Base-by-base conservation (phyloP, 2,329 filamentous ascomycete genomes). In the Alternaria dauci region DNA sequence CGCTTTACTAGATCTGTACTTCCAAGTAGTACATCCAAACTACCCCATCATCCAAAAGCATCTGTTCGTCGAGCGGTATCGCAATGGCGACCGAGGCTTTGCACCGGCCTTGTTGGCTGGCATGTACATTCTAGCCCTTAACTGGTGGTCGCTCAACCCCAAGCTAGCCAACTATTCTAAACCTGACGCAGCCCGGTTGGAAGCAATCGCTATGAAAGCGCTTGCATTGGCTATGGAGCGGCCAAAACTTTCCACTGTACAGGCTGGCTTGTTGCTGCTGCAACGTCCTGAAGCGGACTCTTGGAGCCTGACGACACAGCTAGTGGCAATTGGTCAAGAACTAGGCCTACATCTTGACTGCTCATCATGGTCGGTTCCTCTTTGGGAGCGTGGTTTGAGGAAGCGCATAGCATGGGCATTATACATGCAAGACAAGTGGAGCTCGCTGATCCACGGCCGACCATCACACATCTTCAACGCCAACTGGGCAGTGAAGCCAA, bases 341-440 rank as follows among this genome's bases (percentile, higher is more conserved):
- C 85, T 97, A 3, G 94, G 94, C 47, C 82, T 97, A 39, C 93
- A 97, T 76, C 87, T 96, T 41, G 93, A 97, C 78, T 96, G 93
- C 80, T 88, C 90, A 5, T 84, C 84, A 53, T 97, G 94, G 94
- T 92, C 92, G 63, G 94, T 97, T 55, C 92, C 93, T 28, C 85
- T 85, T 0, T 97, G 93, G 93, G 93, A 97, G 77, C 90, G 91
- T 69, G 91, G 92, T 0, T 78, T 97, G 59, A 86, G 94, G 62
- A 95, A 94, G 76, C 87, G 94, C 50, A 86, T 97, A 42, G 93
- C 92, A 1, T 97, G 94, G 93, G 93, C 92, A 2, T 79, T 96
- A 52, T 96, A 95, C 76, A 94, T 96, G 90, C 93, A 97, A 79
- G 94, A 97, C 79, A 96, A 92, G 77, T 96, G 93, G 93, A 92